phyloP scores from a whole-genome alignment of 441 rosid genomes.

The Brassica hybrid region DNA sequence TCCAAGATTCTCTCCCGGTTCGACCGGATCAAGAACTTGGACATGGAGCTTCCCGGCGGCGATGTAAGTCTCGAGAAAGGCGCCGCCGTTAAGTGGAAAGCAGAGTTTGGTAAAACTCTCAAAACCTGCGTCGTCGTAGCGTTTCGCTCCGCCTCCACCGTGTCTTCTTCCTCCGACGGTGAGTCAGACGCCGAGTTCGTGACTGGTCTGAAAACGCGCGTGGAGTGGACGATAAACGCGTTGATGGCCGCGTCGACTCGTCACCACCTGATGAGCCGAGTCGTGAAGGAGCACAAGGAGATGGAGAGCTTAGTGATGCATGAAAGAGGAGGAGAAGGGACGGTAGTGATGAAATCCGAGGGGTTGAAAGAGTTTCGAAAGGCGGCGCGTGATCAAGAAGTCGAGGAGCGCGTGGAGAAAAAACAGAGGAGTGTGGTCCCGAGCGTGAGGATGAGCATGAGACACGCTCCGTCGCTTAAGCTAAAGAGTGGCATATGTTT shows the following conservation, averaged over 20 bases:
- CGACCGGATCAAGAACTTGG: conserved; percentile 8
- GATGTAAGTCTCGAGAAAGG: conserved; percentile 31
- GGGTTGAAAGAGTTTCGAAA: conserved; percentile 34
- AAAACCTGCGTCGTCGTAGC: conserved; percentile 39
- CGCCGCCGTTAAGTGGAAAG: conserved; percentile 38
- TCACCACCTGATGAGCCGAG: conserved; percentile 28
- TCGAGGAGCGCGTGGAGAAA: conserved; percentile 27
- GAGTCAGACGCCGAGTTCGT: conserved; percentile 40
- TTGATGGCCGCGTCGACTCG: conserved; percentile 40
- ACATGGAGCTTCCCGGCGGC: conserved; percentile 25
- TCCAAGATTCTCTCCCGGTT: conserved; percentile 41
- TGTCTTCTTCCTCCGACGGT: background rate
- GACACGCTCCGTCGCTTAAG: conserved; percentile 41
- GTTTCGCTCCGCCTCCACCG: conserved; percentile 33
- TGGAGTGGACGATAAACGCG: conserved; percentile 43
- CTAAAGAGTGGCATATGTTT: conserved; percentile 42
- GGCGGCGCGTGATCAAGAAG: conserved; percentile 27
- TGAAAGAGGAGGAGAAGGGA: conserved; percentile 38
- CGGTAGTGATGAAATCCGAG: conserved; percentile 26
- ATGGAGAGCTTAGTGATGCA: conserved; percentile 36
- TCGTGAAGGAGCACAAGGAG: conserved; percentile 40
- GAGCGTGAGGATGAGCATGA: conserved; percentile 46
- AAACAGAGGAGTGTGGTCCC: conserved; percentile 33
- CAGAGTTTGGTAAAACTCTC: conserved; percentile 41
- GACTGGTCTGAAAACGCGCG: conserved; percentile 38